Evolutionary conservation across 805 yeast genomes (phyloP).

Genomic region (Pichia ethanolica): DNA sequence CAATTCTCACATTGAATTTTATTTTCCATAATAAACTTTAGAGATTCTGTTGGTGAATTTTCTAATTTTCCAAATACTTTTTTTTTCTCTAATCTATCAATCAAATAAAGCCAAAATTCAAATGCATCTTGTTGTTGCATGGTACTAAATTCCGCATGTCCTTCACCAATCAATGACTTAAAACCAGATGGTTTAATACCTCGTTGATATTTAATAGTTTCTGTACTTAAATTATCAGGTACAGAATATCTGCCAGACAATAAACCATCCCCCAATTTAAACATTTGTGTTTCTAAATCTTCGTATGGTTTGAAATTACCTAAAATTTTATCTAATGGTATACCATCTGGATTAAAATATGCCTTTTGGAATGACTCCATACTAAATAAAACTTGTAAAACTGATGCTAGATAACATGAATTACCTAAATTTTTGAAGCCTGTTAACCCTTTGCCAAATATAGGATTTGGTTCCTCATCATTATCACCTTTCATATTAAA

Average conservation of each 20-base stretch:
- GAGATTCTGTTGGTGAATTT: constrained; percentile 41
- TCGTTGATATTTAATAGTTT: constrained; percentile 47
- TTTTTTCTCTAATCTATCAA: constrained; percentile 51
- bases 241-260: constrained; percentile 63
- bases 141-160: constrained; percentile 76
- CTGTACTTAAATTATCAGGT: constrained; percentile 40
- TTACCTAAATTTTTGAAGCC: constrained; percentile 90
- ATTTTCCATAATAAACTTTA: constrained; percentile 60
- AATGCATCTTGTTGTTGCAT: constrained; percentile 93
- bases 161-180: constrained; percentile 67
- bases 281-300: constrained; percentile 66
- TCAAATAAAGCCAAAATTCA: constrained; percentile 70
- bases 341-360: constrained; percentile 27
- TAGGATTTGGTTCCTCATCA: constrained; percentile 57
- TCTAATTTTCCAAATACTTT: constrained; percentile 27
- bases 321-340: constrained; percentile 27
- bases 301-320: constrained; percentile 46
- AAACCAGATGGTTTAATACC: constrained; percentile 76
- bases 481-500: constrained; percentile 68
- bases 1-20: constrained; percentile 56
- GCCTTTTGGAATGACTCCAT: constrained; percentile 35
- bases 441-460: constrained; percentile 70
- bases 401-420: constrained; percentile 84
- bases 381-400: constrained; percentile 61
- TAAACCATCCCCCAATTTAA: constrained; percentile 75